These are phyloP conservation scores for Pseudonectria foliicola DNA, from an alignment of 2,329 filamentous ascomycete genomes.

Conservation along the genomic window DNA sequence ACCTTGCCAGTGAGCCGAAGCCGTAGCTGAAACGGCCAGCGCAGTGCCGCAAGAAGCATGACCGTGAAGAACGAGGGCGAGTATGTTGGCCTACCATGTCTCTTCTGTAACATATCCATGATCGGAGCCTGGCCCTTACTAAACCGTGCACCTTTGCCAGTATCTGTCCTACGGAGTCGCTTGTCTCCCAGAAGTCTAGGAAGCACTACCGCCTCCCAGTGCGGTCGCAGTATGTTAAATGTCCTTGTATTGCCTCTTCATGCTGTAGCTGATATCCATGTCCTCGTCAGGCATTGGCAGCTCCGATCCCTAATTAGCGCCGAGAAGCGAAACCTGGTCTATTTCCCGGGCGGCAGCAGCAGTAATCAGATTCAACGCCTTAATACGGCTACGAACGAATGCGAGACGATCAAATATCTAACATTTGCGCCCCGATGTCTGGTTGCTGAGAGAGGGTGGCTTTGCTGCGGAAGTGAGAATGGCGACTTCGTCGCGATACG, in stretches of 20 bases:
- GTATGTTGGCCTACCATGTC: constrained; percentile 29
- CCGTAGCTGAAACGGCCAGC: constrained; percentile 6
- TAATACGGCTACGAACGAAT: constrained; percentile 61
- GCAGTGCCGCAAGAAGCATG: constrained; percentile 31
- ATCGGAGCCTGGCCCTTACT: constrained; percentile 1
- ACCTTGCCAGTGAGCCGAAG: constrained; percentile 7
- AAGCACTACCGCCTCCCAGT: constrained; percentile 63
- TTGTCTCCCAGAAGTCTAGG: constrained; percentile 53
- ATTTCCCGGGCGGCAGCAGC: constrained; percentile 72
- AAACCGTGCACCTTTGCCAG: constrained; percentile 32
- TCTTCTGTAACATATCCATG: background rate
- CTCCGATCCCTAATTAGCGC: constrained; percentile 84
- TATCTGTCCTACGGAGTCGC: constrained; percentile 56
- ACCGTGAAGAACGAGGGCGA: constrained; percentile 47
- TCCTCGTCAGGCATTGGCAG: constrained; percentile 64
- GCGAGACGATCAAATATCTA: constrained; percentile 64
- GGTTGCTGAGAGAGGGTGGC: constrained; percentile 77
- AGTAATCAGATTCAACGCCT: constrained; percentile 59
- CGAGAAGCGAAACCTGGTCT: constrained; percentile 68
- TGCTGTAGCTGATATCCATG: constrained; percentile 4
- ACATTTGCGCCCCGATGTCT: constrained; percentile 77
- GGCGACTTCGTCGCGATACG: constrained; percentile 82
- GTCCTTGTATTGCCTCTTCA: constrained; percentile 8
- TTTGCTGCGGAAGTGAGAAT: constrained; percentile 82
- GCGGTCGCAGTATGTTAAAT: constrained; percentile 51